Evolutionary conservation across 106 monocot species (phyloP).

Genomic region (Allium sativum): DNA sequence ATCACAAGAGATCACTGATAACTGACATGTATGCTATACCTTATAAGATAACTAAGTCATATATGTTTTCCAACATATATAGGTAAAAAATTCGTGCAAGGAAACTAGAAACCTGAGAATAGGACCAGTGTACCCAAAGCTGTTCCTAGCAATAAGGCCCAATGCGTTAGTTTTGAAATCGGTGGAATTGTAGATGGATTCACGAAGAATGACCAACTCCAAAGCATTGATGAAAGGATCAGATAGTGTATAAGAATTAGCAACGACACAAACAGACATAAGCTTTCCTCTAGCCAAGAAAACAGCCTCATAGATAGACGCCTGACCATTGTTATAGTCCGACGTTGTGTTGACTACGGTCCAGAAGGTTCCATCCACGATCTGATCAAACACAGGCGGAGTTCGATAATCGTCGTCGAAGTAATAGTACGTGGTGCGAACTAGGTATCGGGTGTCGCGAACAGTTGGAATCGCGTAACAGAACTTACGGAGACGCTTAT

Average conservation of each 20-base stretch:
- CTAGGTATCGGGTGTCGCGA: conserved; percentile 46
- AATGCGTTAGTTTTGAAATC: conserved; percentile 53
- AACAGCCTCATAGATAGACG: conserved; percentile 73
- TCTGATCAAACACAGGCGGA: conserved; percentile 80
- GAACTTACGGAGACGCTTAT: conserved; percentile 38
- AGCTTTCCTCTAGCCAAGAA: conserved; percentile 41
- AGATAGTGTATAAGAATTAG: conserved; percentile 47
- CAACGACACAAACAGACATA: conserved; percentile 58
- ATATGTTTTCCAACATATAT: too few relatives aligned
- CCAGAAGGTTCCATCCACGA: conserved; percentile 77
- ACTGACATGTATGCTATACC: too few relatives aligned
- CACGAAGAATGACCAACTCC: conserved; percentile 45
- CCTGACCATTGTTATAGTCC: conserved; percentile 26
- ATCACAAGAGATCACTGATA: too few relatives aligned
- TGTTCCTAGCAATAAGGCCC: conserved; percentile 57
- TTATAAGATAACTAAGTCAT: too few relatives aligned
- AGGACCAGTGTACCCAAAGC: conserved; percentile 41
- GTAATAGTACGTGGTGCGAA: conserved; percentile 82
- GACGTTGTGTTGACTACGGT: conserved; percentile 65
- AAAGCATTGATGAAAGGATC: conserved; percentile 66
- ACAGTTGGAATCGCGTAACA: conserved; percentile 55
- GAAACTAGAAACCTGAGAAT: conserved; percentile 29
- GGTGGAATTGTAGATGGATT: conserved; percentile 57
- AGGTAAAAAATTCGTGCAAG: too few relatives aligned
- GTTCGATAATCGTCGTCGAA: conserved; percentile 24